Base-by-base conservation (phyloP, 257 asterid genomes). In the Penstemon newberryi region DNA sequence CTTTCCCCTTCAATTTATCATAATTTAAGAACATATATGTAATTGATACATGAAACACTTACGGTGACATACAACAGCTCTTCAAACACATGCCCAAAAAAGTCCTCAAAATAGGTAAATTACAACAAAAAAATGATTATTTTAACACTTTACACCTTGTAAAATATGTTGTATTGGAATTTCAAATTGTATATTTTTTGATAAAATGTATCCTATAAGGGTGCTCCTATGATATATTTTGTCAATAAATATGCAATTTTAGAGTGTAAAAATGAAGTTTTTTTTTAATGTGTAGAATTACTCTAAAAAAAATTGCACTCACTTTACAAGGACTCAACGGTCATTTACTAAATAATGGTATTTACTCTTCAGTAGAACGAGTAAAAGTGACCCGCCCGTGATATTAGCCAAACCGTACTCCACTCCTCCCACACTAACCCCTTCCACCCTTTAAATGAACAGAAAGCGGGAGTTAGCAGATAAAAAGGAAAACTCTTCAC, bases 381-480 rank as follows among this genome's bases (percentile, higher is more conserved):
- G 56, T 37, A 46, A 59, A 63, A 45, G 56, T 64, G 13, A 80
- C 54, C 58, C 33, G 71, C 82, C 72, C 78, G 85, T 77, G 79
- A 70, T 53, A 36, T 33, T 81, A 79, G 83, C 75, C 10, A 65
- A 77, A 71, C 77, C 80, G 74, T 43, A 57, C 66, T 39, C 58
- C 80, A 36, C 80, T 59, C 51, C 66, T 54, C 57, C 56, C 8
- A 60, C 67, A 39, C 42, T 25, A 25, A 8, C 70, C 40, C 43
- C 65, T 8, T 60, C 67, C 40, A 3, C 71, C 86, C 85, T 85
- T 88, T 81, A 85, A 85, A 88, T 71, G 72, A 77, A 84, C 82
- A 75, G 84, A 83, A 87, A 88, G 92, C 92, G 90, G 95, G 92
- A 85, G 95, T 83, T 73, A 40, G 63, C 76, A 65, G 64, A 68